phyloP scores from a whole-genome alignment of 129 eudicot genomes.

The Mikania micrantha region DNA sequence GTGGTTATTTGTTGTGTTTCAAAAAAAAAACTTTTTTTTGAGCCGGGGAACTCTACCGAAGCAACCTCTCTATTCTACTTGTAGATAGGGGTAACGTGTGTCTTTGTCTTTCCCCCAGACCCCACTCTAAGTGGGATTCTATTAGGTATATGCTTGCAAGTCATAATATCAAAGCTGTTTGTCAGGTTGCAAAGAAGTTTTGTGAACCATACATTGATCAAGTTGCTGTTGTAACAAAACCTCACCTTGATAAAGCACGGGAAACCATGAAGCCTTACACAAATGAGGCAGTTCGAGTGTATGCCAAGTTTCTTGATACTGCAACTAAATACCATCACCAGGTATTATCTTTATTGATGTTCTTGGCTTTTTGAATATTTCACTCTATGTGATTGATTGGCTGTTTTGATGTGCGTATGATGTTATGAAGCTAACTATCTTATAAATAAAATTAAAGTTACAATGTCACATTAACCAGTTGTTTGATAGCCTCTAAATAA shows the following conservation, averaged over 20 bases:
- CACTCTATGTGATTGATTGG: neutral
- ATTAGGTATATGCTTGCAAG: too few species aligned
- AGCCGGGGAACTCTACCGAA: too few species aligned
- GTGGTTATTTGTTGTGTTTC: too few species aligned
- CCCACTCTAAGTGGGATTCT: too few species aligned
- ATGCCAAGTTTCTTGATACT: constrained; percentile 48
- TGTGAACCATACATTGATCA: constrained; percentile 67
- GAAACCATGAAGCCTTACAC: constrained; percentile 58
- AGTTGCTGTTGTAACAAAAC: constrained; percentile 51
- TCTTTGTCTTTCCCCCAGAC: too few species aligned
- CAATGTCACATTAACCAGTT: neutral
- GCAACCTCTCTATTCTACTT: too few species aligned
- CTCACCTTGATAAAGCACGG: constrained; percentile 56
- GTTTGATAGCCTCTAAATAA: too few species aligned
- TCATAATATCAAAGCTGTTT: constrained; percentile 9
- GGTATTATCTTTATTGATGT: constrained; percentile 29
- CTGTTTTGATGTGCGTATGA: constrained; percentile 6
- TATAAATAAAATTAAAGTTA: neutral
- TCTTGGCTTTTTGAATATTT: neutral
- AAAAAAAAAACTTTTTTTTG: too few species aligned
- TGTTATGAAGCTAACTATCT: neutral
- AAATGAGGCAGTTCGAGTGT: constrained; percentile 33
- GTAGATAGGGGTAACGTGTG: too few species aligned
- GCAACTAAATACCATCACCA: constrained; percentile 54
- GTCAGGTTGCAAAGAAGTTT: constrained; percentile 59